A percentile compares a stretch with the other conserved stretches of the same genome.
Conservation (phyloP, 2,329 filamentous ascomycete species). For the Immersiporthe knoxdaviesiana region DNA sequence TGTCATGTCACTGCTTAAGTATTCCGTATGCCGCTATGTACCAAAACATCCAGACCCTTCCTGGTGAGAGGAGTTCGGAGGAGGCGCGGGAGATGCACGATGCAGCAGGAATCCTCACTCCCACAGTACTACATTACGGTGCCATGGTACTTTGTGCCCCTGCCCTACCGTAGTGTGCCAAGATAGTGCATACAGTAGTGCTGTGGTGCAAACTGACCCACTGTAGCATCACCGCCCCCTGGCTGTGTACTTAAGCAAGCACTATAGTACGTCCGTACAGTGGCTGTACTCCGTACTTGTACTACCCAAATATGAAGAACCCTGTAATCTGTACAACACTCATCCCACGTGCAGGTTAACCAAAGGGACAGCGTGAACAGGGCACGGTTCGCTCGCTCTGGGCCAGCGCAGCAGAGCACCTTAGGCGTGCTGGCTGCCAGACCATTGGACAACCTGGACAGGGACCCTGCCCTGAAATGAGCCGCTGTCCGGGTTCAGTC, state of each 20-base stretch:
- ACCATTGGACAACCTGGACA: background rate
- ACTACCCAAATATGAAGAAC: too few species aligned
- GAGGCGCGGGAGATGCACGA: constrained; percentile 1
- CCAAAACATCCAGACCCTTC: background rate
- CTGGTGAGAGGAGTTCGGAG: background rate
- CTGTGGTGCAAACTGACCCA: background rate
- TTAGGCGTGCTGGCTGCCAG: background rate
- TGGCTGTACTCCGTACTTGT: too few species aligned
- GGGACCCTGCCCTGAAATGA: background rate
- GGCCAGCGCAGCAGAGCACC: background rate
- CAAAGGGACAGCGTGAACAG: too few species aligned
- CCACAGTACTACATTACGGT: background rate
- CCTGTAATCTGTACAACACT: too few species aligned
- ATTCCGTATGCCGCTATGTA: too few species aligned
- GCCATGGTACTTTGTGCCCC: too few species aligned
- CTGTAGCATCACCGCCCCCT: too few species aligned
- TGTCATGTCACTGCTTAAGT: too few species aligned
- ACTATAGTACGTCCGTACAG: too few species aligned
- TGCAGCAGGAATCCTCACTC: background rate
- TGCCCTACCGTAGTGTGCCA: too few species aligned
- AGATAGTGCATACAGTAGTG: background rate
- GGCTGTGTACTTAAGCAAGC: too few species aligned
- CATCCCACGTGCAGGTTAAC: too few species aligned
- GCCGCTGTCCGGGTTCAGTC: background rate
- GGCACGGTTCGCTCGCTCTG: background rate